Percentiles rank a stretch among this genome's conserved stretches.
These are phyloP conservation scores for Castanea mollissima DNA, from an alignment of 306 rosid genomes.

Conservation along the genomic window DNA sequence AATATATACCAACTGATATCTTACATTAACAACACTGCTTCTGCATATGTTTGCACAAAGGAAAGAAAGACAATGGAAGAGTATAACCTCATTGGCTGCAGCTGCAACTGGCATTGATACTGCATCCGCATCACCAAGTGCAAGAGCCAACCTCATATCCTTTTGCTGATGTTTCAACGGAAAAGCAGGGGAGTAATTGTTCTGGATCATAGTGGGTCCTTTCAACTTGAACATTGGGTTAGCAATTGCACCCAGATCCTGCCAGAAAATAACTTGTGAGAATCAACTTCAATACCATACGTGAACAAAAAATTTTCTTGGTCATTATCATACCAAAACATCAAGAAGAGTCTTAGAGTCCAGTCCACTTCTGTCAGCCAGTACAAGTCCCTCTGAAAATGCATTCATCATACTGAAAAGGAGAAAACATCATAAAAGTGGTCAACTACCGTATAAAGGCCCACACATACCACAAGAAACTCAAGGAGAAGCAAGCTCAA, in stretches of 20 bases:
- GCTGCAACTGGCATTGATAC: constrained; percentile 83
- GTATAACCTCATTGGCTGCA: constrained; percentile 75
- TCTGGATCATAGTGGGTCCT: constrained; percentile 71
- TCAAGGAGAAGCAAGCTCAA: not conserved
- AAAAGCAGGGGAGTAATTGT: constrained; percentile 72
- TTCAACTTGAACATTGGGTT: constrained; percentile 76
- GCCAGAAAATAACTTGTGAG: constrained; percentile 17
- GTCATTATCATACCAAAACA: constrained; percentile 52
- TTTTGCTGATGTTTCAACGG: constrained; percentile 91
- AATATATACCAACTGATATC: not conserved
- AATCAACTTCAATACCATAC: constrained; percentile 7
- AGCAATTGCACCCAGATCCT: constrained; percentile 73
- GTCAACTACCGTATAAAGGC: not conserved
- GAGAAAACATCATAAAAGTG: constrained; percentile 1
- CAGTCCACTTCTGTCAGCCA: constrained; percentile 70
- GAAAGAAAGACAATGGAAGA: not conserved
- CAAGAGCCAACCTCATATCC: constrained; percentile 90
- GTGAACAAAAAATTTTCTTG: constrained; percentile 9
- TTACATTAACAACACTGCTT: not conserved
- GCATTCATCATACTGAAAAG: constrained; percentile 78
- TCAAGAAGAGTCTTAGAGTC: constrained; percentile 68
- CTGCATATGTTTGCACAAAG: not conserved
- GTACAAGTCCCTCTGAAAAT: constrained; percentile 76
- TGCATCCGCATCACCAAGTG: constrained; percentile 73
- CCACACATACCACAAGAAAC: not conserved